phyloP scores from a whole-genome alignment of 2,329 filamentous ascomycete genomes.

The Tolypocladium inflatum region DNA sequence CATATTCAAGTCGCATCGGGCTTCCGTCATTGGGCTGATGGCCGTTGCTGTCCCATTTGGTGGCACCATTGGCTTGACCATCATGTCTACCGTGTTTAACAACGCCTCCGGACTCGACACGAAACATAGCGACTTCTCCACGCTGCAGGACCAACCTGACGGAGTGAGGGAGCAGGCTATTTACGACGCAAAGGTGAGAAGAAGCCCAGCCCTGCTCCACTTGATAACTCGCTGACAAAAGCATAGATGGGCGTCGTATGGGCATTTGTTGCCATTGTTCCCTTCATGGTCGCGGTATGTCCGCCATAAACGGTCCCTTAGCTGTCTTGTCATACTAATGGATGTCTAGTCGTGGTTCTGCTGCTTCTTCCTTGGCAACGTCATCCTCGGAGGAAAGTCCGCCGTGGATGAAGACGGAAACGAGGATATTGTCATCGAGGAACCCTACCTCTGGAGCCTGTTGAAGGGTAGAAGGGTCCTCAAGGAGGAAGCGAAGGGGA shows the following conservation, averaged over 20 bases:
- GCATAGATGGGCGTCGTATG: constrained; percentile 47
- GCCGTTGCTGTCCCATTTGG: constrained; percentile 52
- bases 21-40: constrained; percentile 50
- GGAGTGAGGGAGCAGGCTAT: constrained; percentile 8
- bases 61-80: constrained; percentile 53
- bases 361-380: constrained; percentile 19
- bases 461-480: constrained; percentile 2
- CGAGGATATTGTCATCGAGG: constrained; percentile 16
- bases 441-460: constrained; percentile 18
- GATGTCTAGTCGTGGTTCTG: constrained; percentile 13
- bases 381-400: constrained; percentile 16
- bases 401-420: constrained; percentile 15
- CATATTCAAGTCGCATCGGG: constrained; percentile 47
- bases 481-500: constrained; percentile 7
- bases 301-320: background rate
- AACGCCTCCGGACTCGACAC: constrained; percentile 32
- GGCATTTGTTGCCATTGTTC: constrained; percentile 52
- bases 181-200: constrained; percentile 16
- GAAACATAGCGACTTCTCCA: constrained; percentile 12
- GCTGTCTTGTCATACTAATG: background rate
- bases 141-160: constrained; percentile 8
- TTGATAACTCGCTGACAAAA: background rate
- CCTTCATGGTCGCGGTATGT: constrained; percentile 40
- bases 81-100: constrained; percentile 63
- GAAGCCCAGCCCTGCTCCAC: background rate